Evolutionary conservation across 78 protist genomes (phyloP), one percentile per base, ranked within the genome.

Genomic region (Dictyostelium brefeldianum): DNA sequence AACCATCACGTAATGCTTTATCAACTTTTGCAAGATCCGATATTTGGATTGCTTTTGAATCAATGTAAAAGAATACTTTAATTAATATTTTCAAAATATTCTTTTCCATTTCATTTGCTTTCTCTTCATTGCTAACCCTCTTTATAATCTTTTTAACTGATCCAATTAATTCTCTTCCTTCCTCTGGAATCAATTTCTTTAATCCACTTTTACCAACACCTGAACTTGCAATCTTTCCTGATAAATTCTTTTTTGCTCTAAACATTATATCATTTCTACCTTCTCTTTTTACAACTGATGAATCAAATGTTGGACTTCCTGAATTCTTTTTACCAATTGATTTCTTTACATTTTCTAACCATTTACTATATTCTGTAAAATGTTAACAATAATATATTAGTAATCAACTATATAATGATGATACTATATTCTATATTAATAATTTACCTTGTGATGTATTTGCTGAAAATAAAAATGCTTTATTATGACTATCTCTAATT

Each of bases 91-190:
- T 89, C 31, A 89, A 64, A 81, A 89, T 77, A 65, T 89, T 89
- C 89, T 89, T 89, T 20, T 89, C 94, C 62, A 78, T 89, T 20
- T 89, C 94, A 46, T 89, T 81, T 15, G 94, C 94, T 51, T 89
- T 89, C 25, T 89, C 89, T 48, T 80, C 90, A 67, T 73, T 73
- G 7, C 85, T 43, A 46, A 73, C 82, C 57, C 89, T 78, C 15
- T 48, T 77, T 4, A 89, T 78, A 29, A 89, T 89, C 82, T 81
- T 89, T 56, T 74, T 80, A 10, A 89, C 81, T 3, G 87, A 77
- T 11, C 47, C 41, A 56, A 89, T 80, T 31, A 89, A 48, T 67
- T 80, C 94, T 29, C 90, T 74, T 29, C 90, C 89, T 29, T 89
- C 94, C 17, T 89, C 94, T 20, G 89, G 89, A 74, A 89, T 89